Base-by-base conservation (phyloP, 495 filamentous ascomycete species). In the Friedmanniomyces endolithicus region DNA sequence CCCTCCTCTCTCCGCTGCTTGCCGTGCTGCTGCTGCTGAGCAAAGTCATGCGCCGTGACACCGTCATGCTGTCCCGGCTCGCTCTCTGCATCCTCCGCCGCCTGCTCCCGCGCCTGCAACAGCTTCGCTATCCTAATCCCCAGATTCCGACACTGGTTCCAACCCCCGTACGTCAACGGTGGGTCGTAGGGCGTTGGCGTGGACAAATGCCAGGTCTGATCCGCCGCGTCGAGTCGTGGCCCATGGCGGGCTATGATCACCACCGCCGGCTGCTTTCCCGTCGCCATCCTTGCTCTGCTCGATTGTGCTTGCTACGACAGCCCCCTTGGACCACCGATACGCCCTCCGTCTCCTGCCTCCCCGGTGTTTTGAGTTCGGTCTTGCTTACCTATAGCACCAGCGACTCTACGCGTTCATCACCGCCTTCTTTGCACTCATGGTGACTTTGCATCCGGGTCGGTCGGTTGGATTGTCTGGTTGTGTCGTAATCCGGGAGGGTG, bases 111-210 rank as follows among this genome's bases (percentile, higher is more conserved):
- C 8, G 71, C 68, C 48, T 75, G 68, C 23, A 97, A 68, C 7
- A 96, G 80, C 56, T 72, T 79, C 2, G 81, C 83, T 52, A 99
- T 95, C 37, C 88, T 80, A 17, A 76, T 72, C 2, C 92, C 92
- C 1, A 96, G 72, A 9, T 79, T 80, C 56, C 84, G 83, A 48
- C 84, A 81, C 65, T 96, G 90, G 19, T 78, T 78, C 89, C 90
- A 97, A 43, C 92, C 92, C 56, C 88, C 85, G 64, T 95, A 97
- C 16, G 90, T 95, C 45, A 99, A 76, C 40, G 94, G 92, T 41
- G 92, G 86, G 57, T 99, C 90, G 72, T 97, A 97, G 6, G 92
- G 94, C 2, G 86, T 90, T 2, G 89, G 84, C 4, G 94, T 94
- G n/a, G 86, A 83, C 12, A 95, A 75, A 70, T 96, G 89, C 92